Percentiles rank a stretch among this genome's conserved stretches.
Evolutionary conservation across 1,284 basidiomycete species (phyloP).

Genomic region (Ganoderma meredithae): DNA sequence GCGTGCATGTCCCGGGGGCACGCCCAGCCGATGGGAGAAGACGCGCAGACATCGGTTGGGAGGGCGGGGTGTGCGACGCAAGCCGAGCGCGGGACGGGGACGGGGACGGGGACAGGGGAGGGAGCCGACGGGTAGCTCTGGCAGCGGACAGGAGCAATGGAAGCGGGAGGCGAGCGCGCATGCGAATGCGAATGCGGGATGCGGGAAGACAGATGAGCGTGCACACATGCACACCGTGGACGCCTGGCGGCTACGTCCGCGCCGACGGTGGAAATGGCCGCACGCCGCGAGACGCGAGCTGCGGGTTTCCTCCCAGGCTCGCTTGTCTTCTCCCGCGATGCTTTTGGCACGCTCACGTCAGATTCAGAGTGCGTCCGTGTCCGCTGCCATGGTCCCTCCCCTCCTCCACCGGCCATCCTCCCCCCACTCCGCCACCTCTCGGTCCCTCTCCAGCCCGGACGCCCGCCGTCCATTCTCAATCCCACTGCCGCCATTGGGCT

Average conservation of each 20-base stretch:
- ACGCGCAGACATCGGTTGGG: background rate
- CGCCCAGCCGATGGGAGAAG: background rate
- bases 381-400: slow-evolving; percentile 3
- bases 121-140: background rate
- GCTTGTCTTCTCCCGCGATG: slow-evolving; percentile 45
- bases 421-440: background rate
- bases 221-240: slow-evolving; percentile 4
- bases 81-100: background rate
- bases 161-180: background rate
- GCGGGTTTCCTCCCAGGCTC: slow-evolving; percentile 28
- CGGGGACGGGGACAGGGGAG: background rate
- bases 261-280: slow-evolving; percentile 1
- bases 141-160: slow-evolving; percentile 1
- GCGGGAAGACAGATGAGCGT: slow-evolving; percentile 3
- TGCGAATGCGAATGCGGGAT: background rate
- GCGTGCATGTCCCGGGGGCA: background rate
- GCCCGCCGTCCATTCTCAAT: background rate
- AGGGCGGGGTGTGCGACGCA: background rate
- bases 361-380: slow-evolving; percentile 15
- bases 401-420: background rate
- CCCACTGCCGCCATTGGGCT: background rate
- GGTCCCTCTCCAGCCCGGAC: background rate
- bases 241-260: background rate
- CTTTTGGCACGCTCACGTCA: slow-evolving; percentile 37
- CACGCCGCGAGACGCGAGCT: slow-evolving; percentile 9